phyloP scores from a whole-genome alignment of 202 grass and related monocot species.

The Saccharum hybrid region DNA sequence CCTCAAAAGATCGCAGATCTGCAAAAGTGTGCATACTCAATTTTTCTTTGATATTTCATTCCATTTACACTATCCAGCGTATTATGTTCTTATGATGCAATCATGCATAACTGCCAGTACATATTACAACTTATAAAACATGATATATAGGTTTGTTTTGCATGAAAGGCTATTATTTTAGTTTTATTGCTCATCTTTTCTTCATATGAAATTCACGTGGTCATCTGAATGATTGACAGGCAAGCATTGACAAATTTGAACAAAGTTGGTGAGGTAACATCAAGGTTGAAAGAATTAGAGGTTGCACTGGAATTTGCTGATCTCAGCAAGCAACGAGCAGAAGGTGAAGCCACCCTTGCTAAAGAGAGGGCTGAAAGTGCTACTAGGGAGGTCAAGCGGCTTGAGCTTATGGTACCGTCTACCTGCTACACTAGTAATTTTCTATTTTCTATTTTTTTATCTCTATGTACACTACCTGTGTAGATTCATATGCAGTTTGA shows the following conservation, averaged over 20 bases:
- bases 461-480: constrained; percentile 4
- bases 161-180: constrained; percentile 12
- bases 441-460: constrained; percentile 27
- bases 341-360: constrained; percentile 74
- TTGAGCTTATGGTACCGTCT: constrained; percentile 79
- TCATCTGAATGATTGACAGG: constrained; percentile 57
- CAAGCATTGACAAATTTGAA: constrained; percentile 76
- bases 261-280: constrained; percentile 81
- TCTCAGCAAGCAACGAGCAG: constrained; percentile 75
- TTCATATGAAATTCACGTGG: constrained; percentile 35
- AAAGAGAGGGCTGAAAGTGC: constrained; percentile 76
- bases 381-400: constrained; percentile 68
- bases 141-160: constrained; percentile 11
- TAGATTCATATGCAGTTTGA: constrained; percentile 26
- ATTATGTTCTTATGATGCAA: constrained; percentile 24
- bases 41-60: constrained; percentile 24
- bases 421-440: constrained; percentile 28
- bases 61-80: background rate
- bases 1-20: constrained; percentile 78
- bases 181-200: constrained; percentile 20
- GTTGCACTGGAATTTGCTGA: constrained; percentile 78
- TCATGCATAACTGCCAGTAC: background rate
- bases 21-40: constrained; percentile 57
- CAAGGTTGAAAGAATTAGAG: constrained; percentile 78
- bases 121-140: constrained; percentile 28